Evolutionary conservation across 2,329 filamentous ascomycete species (phyloP).

Genomic region (Hymenoscyphus occultus): DNA sequence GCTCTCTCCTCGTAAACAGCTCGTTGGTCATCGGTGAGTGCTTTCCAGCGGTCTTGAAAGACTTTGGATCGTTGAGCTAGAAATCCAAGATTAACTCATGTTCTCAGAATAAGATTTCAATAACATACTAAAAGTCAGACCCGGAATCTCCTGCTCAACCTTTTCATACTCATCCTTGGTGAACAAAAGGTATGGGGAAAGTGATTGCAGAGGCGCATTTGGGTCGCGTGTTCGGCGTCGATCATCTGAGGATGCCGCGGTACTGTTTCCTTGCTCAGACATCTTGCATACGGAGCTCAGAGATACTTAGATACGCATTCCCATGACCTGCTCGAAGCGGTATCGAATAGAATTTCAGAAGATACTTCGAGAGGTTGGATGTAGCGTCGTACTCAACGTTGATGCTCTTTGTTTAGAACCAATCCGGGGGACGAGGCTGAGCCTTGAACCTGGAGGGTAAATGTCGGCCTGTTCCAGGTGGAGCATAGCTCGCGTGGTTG

Average conservation of each 20-base stretch:
- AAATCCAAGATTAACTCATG: background rate
- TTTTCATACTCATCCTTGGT: background rate
- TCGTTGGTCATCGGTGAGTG: constrained; percentile 1
- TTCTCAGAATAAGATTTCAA: background rate
- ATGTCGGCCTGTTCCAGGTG: background rate
- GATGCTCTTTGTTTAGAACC: constrained; percentile 1
- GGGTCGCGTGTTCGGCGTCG: background rate
- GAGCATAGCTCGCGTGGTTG: background rate
- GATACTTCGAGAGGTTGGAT: background rate
- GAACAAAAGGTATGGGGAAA: background rate
- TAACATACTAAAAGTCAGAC: background rate
- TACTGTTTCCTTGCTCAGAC: background rate
- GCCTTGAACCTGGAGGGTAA: background rate
- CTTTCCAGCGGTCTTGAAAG: background rate
- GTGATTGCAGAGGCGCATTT: background rate
- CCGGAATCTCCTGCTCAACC: background rate
- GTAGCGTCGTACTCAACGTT: background rate
- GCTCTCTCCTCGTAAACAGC: background rate
- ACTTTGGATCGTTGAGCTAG: background rate
- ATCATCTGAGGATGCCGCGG: background rate
- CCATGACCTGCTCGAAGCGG: background rate
- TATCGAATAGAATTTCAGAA: background rate
- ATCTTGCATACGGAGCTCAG: background rate
- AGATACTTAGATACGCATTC: background rate
- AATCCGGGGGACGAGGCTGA: constrained; percentile 1